Base-by-base conservation (phyloP, 441 rosid species). In the Populus tomentosa region DNA sequence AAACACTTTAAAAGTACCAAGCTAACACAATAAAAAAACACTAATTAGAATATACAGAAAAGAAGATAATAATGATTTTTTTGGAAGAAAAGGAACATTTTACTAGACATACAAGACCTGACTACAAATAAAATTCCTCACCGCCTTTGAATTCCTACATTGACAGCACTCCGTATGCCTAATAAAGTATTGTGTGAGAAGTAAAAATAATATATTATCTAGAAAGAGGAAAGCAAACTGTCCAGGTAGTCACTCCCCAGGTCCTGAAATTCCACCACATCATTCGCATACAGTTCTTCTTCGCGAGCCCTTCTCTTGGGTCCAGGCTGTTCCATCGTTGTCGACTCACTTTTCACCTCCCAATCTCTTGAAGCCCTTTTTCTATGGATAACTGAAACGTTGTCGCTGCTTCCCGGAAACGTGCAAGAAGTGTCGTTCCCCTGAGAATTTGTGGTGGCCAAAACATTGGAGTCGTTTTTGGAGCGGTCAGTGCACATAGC, bases 191-290 rank as follows among this genome's bases (percentile, higher is more conserved):
- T 38, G 53, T 42, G 53, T 3, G 14, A 11, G 53, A 42, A 53
- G 21, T 18, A 20, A 18, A 53, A 18, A 53, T 18, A 53, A 53
- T 18, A 6, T 53, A 10, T 38, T 3, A 10, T 23, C 88, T 82
- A 93, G 6, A 82, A 86, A 20, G 89, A 88, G 42, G 93, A 82
- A 62, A 90, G 79, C 76, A 92, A 79, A 72, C 78, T 89, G 21
- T 90, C 93, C 84, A 92, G 80, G 76, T 81, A 92, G 78, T 92
- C 97, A 84, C 83, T 86, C 18, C 98, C 98, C 74, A 94, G 59
- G 72, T 92, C 97, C 84, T 88, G 84, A 80, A 94, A 85, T 81
- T 87, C 94, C 14, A 90, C 61, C 46, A 84, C 78, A 72, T 80
- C 86, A 78, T 71, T 74, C 70, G 83, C 78, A n/a, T 70, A 20